Conservation (phyloP, 2,329 filamentous ascomycete genomes). For the Colletotrichum sp. region DNA sequence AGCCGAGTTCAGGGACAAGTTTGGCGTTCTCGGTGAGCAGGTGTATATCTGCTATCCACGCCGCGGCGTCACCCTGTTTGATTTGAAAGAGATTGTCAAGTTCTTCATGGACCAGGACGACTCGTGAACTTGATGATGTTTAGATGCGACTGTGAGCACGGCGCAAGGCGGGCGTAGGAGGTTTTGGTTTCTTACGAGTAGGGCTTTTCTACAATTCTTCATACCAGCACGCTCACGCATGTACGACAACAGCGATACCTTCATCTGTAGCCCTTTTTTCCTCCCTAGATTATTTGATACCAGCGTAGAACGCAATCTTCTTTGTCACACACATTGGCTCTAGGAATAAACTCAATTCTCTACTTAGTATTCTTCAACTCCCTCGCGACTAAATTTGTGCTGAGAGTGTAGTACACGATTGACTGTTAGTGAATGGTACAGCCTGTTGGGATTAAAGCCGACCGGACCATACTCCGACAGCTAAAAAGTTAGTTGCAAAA, state of each 20-base stretch:
- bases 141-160: background rate
- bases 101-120: slow-evolving; percentile 78
- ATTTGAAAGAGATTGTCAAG: slow-evolving; percentile 83
- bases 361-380: background rate
- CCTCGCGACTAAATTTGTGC: too few relatives aligned
- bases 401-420: too few relatives aligned
- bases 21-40: slow-evolving; percentile 83
- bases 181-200: background rate
- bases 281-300: background rate
- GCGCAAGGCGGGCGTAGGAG: background rate
- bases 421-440: too few relatives aligned
- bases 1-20: slow-evolving; percentile 88
- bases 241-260: background rate
- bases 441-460: fast-evolving
- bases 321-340: background rate
- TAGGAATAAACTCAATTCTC: background rate
- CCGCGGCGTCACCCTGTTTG: slow-evolving; percentile 81
- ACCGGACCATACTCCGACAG: too few relatives aligned
- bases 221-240: background rate
- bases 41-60: slow-evolving; percentile 91
- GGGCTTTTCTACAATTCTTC: too few relatives aligned
- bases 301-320: background rate
- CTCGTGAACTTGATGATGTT: background rate
- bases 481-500: too few relatives aligned
- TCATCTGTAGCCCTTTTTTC: background rate